phyloP scores from a whole-genome alignment of 805 yeast species.

The Tetrapisispora taiwanensis region DNA sequence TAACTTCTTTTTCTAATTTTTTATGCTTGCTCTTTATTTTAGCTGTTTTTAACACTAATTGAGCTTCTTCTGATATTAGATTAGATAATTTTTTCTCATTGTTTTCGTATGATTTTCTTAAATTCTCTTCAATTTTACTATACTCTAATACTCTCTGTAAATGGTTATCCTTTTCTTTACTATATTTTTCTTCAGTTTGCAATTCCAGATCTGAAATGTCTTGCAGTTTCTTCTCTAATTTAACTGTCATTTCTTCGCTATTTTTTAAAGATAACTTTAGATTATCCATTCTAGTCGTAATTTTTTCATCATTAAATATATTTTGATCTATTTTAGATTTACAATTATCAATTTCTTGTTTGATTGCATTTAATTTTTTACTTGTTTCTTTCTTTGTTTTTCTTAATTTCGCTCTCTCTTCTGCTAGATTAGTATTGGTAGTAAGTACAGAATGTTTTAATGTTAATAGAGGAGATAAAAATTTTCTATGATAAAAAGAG shows the following conservation, averaged over 20 bases:
- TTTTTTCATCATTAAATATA: conserved; percentile 48
- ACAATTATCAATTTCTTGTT: conserved; percentile 47
- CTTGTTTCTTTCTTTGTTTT: conserved; percentile 48
- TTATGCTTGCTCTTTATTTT: conserved; percentile 14
- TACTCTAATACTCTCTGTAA: conserved; percentile 28
- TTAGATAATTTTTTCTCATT: conserved; percentile 9
- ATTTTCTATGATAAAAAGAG: conserved; percentile 30
- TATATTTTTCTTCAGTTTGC: conserved; percentile 29
- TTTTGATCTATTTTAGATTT: conserved; percentile 39
- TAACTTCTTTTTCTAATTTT: conserved; percentile 20
- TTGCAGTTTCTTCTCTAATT: conserved; percentile 17
- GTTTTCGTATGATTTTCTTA: conserved; percentile 9
- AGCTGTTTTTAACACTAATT: conserved; percentile 15
- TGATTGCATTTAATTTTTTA: conserved; percentile 40
- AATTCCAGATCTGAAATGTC: conserved; percentile 9
- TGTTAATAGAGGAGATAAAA: conserved; percentile 51
- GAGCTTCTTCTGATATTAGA: conserved; percentile 16
- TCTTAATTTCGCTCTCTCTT: conserved; percentile 48
- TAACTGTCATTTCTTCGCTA: conserved; percentile 28
- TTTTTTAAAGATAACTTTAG: conserved; percentile 33
- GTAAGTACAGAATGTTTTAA: conserved; percentile 56
- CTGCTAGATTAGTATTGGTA: conserved; percentile 47
- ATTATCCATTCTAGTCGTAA: conserved; percentile 41
- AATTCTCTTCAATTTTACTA: conserved; percentile 17
- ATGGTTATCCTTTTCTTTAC: conserved; percentile 29